Evolutionary conservation across 306 rosid genomes (phyloP).

Genomic region (Vigna angularis): DNA sequence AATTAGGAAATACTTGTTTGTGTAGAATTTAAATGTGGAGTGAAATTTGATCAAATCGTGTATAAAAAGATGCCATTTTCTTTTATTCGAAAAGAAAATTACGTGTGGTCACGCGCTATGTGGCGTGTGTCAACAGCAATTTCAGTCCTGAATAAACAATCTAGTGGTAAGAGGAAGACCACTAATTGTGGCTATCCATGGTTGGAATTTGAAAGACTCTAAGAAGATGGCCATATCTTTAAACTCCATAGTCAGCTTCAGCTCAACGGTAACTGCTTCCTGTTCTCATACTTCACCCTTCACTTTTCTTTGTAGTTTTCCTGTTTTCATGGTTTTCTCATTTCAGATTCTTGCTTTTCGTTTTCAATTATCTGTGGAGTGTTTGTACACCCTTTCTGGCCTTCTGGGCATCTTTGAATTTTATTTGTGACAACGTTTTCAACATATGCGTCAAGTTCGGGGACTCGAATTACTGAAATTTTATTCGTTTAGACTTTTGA

Average conservation of each 20-base stretch:
- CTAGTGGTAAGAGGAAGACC: slow-evolving; percentile 27
- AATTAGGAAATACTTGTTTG: neutral
- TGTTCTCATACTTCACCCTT: neutral
- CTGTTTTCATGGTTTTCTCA: slow-evolving; percentile 4
- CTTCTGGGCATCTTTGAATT: neutral
- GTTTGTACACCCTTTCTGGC: neutral
- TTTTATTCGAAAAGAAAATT: neutral
- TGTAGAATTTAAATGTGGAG: neutral
- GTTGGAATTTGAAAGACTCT: slow-evolving; percentile 55
- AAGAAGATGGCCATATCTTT: slow-evolving; percentile 70
- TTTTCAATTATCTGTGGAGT: neutral
- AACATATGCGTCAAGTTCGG: neutral
- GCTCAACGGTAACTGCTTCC: slow-evolving; percentile 59
- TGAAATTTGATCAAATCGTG: neutral
- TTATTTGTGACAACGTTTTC: neutral
- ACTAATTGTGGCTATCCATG: slow-evolving; percentile 50
- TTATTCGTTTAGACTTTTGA: neutral
- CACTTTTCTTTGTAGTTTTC: neutral
- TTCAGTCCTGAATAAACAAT: slow-evolving; percentile 16
- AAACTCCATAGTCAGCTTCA: slow-evolving; percentile 60
- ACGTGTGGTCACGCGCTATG: slow-evolving; percentile 35
- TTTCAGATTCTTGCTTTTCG: slow-evolving; percentile 4
- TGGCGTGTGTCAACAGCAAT: slow-evolving; percentile 19
- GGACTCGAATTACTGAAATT: neutral
- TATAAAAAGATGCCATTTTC: neutral